Evolutionary conservation across 2,329 filamentous ascomycete species (phyloP).

Genomic region (Penicillium verrucosum): DNA sequence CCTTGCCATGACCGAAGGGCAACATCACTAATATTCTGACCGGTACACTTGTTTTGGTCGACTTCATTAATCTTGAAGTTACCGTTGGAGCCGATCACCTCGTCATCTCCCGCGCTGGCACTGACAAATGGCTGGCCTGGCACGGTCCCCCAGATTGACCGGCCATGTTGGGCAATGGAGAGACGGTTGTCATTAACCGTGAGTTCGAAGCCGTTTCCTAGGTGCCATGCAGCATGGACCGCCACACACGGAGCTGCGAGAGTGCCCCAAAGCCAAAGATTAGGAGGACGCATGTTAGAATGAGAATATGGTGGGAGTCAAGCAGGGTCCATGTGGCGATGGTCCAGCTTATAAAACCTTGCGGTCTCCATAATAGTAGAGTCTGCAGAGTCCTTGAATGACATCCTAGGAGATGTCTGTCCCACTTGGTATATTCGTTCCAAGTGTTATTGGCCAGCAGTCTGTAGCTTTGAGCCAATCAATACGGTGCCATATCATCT

Average conservation of each 20-base stretch:
- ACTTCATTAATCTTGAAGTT: conserved; percentile 26
- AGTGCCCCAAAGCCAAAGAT: conserved; percentile 15
- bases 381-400: background rate
- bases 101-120: conserved; percentile 20
- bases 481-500: background rate
- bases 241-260: conserved; percentile 13
- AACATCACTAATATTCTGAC: conserved; percentile 14
- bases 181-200: conserved; percentile 12
- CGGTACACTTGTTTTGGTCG: conserved; percentile 19
- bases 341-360: background rate
- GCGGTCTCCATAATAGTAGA: background rate
- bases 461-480: background rate
- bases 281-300: conserved; percentile 12
- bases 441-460: background rate
- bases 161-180: conserved; percentile 5
- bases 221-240: conserved; percentile 9
- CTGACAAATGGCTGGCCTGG: conserved; percentile 18
- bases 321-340: background rate
- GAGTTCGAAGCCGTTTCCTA: conserved; percentile 18
- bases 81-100: conserved; percentile 19
- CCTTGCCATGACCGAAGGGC: conserved; percentile 2
- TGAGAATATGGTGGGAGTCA: background rate
- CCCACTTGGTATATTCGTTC: background rate
- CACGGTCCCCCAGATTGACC: conserved; percentile 18
- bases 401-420: background rate